These are phyloP conservation scores for Fusarium pseudocircinatum DNA, from an alignment of 2,329 filamentous ascomycete species.

Conservation along the genomic window DNA sequence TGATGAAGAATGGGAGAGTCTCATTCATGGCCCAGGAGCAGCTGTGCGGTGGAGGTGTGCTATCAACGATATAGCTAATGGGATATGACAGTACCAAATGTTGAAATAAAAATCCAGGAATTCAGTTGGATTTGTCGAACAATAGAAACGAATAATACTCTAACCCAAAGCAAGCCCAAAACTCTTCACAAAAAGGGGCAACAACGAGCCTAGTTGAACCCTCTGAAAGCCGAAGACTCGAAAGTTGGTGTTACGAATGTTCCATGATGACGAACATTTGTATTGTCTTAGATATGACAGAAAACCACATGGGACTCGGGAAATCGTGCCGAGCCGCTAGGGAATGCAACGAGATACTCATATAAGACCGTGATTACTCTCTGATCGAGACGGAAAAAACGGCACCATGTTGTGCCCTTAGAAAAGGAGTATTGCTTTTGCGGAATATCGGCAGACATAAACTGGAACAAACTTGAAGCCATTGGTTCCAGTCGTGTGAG, in stretches of 20 bases:
- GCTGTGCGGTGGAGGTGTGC: background rate
- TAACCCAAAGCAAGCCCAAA: background rate
- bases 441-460: background rate
- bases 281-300: background rate
- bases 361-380: background rate
- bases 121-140: background rate
- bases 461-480: background rate
- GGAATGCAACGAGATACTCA: slow-evolving; percentile 28
- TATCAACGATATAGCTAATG: background rate
- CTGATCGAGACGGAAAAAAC: background rate
- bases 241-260: background rate
- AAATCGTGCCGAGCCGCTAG: slow-evolving; percentile 13
- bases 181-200: background rate
- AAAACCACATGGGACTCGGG: slow-evolving; percentile 3
- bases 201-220: background rate
- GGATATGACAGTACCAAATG: background rate
- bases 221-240: background rate
- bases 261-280: background rate
- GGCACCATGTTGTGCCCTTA: background rate
- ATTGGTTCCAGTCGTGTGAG: background rate
- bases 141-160: background rate
- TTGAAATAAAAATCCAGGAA: background rate
- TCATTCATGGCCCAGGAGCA: background rate
- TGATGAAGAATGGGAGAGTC: background rate
- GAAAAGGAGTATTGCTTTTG: background rate